A percentile compares a stretch with the other conserved stretches of the same genome.
Evolutionary conservation across 1,139 yeast species (phyloP).

Genomic region (Scheffersomyces illinoinensis): DNA sequence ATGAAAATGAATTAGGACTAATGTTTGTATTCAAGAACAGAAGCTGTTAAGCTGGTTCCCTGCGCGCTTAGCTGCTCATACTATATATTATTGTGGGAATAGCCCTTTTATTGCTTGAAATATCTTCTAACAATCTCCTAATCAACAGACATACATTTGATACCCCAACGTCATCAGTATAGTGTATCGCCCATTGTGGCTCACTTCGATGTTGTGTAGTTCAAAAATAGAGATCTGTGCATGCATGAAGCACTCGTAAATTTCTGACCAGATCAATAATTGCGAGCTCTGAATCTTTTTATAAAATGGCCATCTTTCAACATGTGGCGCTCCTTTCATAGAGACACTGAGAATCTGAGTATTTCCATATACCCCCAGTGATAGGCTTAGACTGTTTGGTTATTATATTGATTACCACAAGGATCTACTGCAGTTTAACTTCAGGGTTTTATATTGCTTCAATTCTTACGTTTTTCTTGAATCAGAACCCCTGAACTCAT

Average conservation of each 20-base stretch:
- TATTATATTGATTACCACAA: background rate
- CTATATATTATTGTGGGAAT: background rate
- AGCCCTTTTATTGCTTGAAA: background rate
- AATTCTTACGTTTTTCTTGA: background rate
- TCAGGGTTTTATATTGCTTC: background rate
- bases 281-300: background rate
- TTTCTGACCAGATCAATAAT: background rate
- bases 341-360: background rate
- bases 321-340: too few relatives aligned
- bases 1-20: background rate
- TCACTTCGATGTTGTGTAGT: background rate
- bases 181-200: background rate
- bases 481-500: background rate
- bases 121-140: background rate
- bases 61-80: too few relatives aligned
- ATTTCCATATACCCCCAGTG: background rate
- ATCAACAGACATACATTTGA: background rate
- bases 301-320: too few relatives aligned
- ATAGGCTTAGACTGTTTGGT: background rate
- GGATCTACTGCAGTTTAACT: background rate
- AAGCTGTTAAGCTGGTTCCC: too few relatives aligned
- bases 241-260: background rate
- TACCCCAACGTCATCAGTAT: background rate
- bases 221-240: background rate
- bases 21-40: too few relatives aligned